phyloP scores from a whole-genome alignment of 2,329 filamentous ascomycete species.

The Thielaviopsis cerberus region DNA sequence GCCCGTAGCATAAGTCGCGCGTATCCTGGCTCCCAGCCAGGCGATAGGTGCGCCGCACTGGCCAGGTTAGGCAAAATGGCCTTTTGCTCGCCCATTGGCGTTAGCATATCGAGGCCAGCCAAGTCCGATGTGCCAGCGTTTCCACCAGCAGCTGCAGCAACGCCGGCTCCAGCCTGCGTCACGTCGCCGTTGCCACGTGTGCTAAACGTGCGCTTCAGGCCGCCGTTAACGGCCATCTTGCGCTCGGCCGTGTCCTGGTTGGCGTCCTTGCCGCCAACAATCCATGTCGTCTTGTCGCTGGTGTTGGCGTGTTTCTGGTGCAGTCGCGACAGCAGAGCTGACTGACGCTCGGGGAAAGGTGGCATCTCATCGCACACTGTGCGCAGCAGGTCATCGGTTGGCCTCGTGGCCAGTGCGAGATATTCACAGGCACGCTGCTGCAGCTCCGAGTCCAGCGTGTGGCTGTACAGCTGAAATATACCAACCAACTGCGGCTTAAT shows the following conservation, averaged over 20 bases:
- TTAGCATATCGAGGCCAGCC: constrained; percentile 61
- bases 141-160: constrained; percentile 26
- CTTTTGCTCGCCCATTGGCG: constrained; percentile 38
- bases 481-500: constrained; percentile 89
- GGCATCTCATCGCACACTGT: constrained; percentile 98
- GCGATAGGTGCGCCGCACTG: constrained; percentile 77
- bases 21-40: constrained; percentile 85
- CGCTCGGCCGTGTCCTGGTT: constrained; percentile 68
- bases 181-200: constrained; percentile 32
- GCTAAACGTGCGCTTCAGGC: constrained; percentile 74
- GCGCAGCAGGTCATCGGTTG: constrained; percentile 75
- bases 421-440: constrained; percentile 96
- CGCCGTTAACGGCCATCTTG: constrained; percentile 59
- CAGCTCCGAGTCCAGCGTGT: constrained; percentile 84
- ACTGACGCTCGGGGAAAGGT: constrained; percentile 85
- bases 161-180: constrained; percentile 17
- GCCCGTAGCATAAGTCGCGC: constrained; percentile 59
- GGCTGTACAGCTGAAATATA: constrained; percentile 80
- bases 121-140: constrained; percentile 45
- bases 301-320: constrained; percentile 88
- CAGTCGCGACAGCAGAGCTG: constrained; percentile 72
- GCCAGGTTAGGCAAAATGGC: constrained; percentile 60
- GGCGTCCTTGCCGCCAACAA: constrained; percentile 90
- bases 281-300: constrained; percentile 91
- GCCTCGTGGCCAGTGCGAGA: constrained; percentile 63